Percentiles rank a stretch among this genome's conserved stretches.
phyloP scores from a whole-genome alignment of 108 stramenopile species.

The Nitzschia inconspicua region DNA sequence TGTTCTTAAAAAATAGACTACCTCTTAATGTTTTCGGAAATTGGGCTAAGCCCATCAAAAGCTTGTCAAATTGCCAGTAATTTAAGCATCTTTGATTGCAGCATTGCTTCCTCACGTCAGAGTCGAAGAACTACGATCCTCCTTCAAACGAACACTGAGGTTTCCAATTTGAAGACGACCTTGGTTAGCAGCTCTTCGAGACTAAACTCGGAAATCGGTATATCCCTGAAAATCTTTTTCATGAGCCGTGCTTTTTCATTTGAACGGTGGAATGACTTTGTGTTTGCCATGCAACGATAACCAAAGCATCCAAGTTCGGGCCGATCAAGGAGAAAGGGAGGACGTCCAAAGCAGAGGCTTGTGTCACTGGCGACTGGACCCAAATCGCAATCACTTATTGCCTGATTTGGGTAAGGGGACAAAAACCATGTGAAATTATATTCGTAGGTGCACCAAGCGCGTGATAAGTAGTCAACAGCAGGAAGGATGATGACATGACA shows the following conservation, averaged over 20 bases:
- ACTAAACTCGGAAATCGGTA: too few species aligned
- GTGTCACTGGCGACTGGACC: background rate
- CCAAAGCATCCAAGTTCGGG: background rate
- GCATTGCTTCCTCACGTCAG: too few species aligned
- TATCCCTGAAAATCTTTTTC: too few species aligned
- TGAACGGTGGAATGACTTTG: background rate
- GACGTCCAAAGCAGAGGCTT: slow-evolving; percentile 4
- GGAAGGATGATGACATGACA: slow-evolving; percentile 10
- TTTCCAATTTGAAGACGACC: slow-evolving; percentile 6
- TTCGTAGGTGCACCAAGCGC: slow-evolving; percentile 4
- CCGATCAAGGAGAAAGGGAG: background rate
- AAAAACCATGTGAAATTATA: slow-evolving; percentile 1
- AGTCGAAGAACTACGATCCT: too few species aligned
- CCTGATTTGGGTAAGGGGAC: slow-evolving; percentile 5
- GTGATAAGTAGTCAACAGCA: background rate
- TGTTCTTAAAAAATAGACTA: too few species aligned
- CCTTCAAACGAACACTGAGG: background rate
- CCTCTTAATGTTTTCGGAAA: too few species aligned
- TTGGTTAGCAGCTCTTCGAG: slow-evolving; percentile 1
- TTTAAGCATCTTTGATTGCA: too few species aligned
- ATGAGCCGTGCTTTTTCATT: too few species aligned
- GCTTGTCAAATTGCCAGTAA: too few species aligned
- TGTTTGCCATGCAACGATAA: background rate
- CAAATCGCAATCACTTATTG: background rate
- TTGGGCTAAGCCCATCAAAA: too few species aligned